phyloP scores from a whole-genome alignment of 345 rosid species.

The Citrus inodora region DNA sequence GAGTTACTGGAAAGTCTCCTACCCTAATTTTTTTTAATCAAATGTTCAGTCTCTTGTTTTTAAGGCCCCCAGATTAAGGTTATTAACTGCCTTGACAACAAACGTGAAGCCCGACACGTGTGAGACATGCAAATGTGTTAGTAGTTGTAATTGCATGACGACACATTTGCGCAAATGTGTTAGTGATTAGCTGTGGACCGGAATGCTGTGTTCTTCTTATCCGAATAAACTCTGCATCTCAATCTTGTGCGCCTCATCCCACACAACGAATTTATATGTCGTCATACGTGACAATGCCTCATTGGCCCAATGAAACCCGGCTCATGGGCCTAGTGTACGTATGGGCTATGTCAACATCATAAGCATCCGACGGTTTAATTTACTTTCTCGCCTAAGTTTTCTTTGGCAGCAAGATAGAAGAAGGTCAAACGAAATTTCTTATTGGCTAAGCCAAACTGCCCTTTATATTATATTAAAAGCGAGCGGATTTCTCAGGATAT shows the following conservation, averaged over 20 bases:
- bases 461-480: not conserved
- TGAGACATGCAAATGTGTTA: not conserved
- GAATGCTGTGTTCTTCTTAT: no score
- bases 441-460: constrained; percentile 8
- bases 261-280: not conserved
- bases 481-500: not conserved
- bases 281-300: not conserved
- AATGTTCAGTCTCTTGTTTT: no score
- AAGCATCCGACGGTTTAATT: not conserved
- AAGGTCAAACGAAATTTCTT: constrained; percentile 15
- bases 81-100: no score
- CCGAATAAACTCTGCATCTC: not conserved
- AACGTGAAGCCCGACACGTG: no score
- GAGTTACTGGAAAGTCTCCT: no score
- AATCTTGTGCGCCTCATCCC: not conserved
- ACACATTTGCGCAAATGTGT: no score
- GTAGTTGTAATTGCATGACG: no score
- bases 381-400: not conserved
- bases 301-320: not conserved
- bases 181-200: no score
- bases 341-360: not conserved
- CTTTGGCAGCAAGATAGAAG: not conserved
- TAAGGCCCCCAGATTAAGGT: no score
- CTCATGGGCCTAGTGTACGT: not conserved
- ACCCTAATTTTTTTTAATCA: no score